phyloP scores from a whole-genome alignment of 352 stramenopile species.

The Phytophthora macrochlamydospora region DNA sequence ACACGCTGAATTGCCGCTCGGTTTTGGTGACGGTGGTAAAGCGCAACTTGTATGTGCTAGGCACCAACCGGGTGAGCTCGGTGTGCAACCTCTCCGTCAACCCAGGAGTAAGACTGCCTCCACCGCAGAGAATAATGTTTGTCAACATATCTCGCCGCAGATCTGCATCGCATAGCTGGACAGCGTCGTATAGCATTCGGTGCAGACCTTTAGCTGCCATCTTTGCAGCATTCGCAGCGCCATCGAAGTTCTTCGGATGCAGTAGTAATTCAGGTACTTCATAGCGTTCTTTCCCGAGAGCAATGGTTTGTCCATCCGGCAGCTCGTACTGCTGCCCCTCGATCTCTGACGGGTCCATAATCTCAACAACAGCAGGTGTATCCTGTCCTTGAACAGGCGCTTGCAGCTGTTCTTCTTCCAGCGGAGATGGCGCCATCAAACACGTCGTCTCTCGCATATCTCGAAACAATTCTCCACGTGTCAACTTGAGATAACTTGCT shows the following conservation, averaged over 20 bases:
- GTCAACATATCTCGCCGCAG: slow-evolving; percentile 83
- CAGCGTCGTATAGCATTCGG: slow-evolving; percentile 83
- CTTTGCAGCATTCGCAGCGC: slow-evolving; percentile 42
- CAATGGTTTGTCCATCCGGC: slow-evolving; percentile 73
- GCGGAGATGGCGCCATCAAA: slow-evolving; percentile 44
- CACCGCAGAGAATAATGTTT: slow-evolving; percentile 89
- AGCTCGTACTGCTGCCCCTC: slow-evolving; percentile 72
- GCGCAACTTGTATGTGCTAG: slow-evolving; percentile 87
- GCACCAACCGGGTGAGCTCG: slow-evolving; percentile 80
- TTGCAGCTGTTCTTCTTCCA: slow-evolving; percentile 47
- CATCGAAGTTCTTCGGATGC: slow-evolving; percentile 62
- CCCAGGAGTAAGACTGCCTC: slow-evolving; percentile 71
- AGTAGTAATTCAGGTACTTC: slow-evolving; percentile 80
- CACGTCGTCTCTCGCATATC: slow-evolving; percentile 81
- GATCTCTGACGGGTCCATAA: slow-evolving; percentile 23
- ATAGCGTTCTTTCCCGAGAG: slow-evolving; percentile 72
- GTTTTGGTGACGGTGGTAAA: slow-evolving; percentile 85
- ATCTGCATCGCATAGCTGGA: slow-evolving; percentile 85
- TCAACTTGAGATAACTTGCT: slow-evolving; percentile 75
- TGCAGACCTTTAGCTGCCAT: slow-evolving; percentile 70
- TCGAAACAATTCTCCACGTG: slow-evolving; percentile 66
- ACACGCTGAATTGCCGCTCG: slow-evolving; percentile 88
- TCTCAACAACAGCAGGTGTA: slow-evolving; percentile 3
- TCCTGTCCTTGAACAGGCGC: slow-evolving; percentile 31
- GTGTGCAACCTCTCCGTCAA: slow-evolving; percentile 82